These are phyloP conservation scores for Paramecium biaurelia DNA, from an alignment of 73 alveolate genomes.

Conservation along the genomic window DNA sequence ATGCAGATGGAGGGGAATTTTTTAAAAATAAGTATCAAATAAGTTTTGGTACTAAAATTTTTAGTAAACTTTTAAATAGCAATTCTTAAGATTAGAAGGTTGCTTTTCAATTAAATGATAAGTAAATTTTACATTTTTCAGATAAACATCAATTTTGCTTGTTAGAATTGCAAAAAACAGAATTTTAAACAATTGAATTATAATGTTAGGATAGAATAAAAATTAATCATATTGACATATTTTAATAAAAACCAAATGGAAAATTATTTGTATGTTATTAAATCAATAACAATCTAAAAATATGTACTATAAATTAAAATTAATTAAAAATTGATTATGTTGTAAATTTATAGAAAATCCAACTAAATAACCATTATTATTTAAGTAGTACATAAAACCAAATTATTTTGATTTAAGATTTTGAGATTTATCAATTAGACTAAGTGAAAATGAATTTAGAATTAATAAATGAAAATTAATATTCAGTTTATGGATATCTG, in stretches of 20 bases:
- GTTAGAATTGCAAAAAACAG: neutral
- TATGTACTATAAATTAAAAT: neutral
- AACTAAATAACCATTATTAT: neutral
- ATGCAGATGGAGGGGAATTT: neutral
- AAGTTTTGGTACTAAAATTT: neutral
- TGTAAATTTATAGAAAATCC: neutral
- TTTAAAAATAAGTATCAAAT: neutral
- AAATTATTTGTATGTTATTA: neutral
- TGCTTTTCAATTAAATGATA: neutral
- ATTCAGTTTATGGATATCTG: neutral
- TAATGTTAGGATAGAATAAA: neutral
- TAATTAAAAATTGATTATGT: neutral
- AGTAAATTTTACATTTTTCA: neutral
- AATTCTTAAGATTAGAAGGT: neutral
- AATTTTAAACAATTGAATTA: neutral
- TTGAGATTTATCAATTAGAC: neutral
- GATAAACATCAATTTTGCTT: neutral
- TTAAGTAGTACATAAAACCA: neutral
- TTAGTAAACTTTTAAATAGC: neutral
- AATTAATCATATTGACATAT: neutral
- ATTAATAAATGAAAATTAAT: neutral
- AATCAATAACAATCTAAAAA: neutral
- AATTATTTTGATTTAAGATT: neutral
- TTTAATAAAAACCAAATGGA: neutral
- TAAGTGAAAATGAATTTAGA: neutral